These are phyloP conservation scores for Tylopilus plumbeoviolaceoides DNA, from an alignment of 768 basidiomycete species.

Conservation along the genomic window DNA sequence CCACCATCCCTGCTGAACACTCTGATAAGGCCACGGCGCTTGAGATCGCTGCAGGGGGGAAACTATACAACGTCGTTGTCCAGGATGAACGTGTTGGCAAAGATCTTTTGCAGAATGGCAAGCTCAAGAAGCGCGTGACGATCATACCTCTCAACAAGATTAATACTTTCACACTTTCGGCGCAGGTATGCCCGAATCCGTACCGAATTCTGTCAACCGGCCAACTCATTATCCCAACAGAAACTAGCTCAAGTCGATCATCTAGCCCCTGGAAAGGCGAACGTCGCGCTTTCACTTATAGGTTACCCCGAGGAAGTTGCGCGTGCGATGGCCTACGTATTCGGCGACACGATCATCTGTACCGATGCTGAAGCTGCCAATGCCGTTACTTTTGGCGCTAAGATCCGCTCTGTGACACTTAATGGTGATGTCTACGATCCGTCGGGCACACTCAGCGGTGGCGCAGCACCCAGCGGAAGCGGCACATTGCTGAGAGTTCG, in stretches of 20 bases:
- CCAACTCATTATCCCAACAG: constrained; percentile 35
- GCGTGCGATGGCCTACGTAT: constrained; percentile 90
- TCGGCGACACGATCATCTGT: constrained; percentile 90
- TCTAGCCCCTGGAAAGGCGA: constrained; percentile 76
- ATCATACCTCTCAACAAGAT: constrained; percentile 95
- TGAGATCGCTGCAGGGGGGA: constrained; percentile 87
- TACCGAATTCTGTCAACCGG: background rate
- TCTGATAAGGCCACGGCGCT: constrained; percentile 83
- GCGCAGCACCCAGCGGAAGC: constrained; percentile 72
- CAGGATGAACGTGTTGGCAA: constrained; percentile 88
- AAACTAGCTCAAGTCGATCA: constrained; percentile 71
- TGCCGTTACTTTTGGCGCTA: constrained; percentile 71
- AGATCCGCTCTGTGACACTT: constrained; percentile 82
- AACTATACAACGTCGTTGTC: constrained; percentile 91
- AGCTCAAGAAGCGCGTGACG: constrained; percentile 83
- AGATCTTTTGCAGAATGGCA: constrained; percentile 72
- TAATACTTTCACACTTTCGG: constrained; percentile 49
- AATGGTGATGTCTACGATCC: constrained; percentile 97
- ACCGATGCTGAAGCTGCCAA: constrained; percentile 85
- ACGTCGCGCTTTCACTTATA: constrained; percentile 84
- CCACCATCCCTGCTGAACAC: constrained; percentile 66
- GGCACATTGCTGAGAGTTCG: constrained; percentile 81
- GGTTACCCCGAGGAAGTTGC: constrained; percentile 77
- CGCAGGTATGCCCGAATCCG: constrained; percentile 38
- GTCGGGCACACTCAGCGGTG: constrained; percentile 89